Base-by-base conservation (phyloP, 2,329 filamentous ascomycete species). In the Xylaria sp. region DNA sequence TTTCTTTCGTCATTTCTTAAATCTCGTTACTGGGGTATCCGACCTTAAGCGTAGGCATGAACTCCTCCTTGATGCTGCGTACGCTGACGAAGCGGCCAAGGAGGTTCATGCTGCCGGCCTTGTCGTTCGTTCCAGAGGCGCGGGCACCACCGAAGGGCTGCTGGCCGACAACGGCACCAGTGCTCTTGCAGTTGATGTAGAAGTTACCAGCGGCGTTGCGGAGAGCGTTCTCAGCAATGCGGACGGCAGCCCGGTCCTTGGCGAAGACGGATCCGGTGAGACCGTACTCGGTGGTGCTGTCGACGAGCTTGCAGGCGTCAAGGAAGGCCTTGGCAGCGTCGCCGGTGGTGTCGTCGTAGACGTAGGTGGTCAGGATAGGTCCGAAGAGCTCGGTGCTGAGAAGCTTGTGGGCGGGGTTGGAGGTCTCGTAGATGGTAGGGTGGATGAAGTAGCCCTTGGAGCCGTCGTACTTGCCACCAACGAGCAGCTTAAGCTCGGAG, bases 151-250 rank as follows among this genome's bases (percentile, higher is more conserved):
- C 87, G 71, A 90, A 90, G 3, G 87, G 83, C 76, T 90, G 87
- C 76, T 90, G 87, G 11, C 86, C 87, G 6, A 89, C 86, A 23
- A 90, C 85, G 13, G 87, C 86, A 46, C 86, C 87, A 1, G 87
- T 90, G 73, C 84, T 87, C 82, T 92, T 92, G 79, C 87, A 89
- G 78, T 92, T 93, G 76, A 93, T 81, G 77, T 93, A 93, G 73
- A 92, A 92, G 78, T 93, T 93, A 48, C 90, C 90, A 0, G 90
- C 89, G 0, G 87, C 78, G 71, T 92, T 85, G 65, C 88, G 80
- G 56, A 93, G 79, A 62, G 80, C 82, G 67, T 91, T 83, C 73
- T 92, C 89, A 0, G 89, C 90, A 58, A 80, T 80, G 23, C 86
- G 81, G 60, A 92, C 76, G 11, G 81, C 86, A 52, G 80, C 75